Base-by-base conservation (phyloP, 148 eudicot genomes). In the Silene uniflora region DNA sequence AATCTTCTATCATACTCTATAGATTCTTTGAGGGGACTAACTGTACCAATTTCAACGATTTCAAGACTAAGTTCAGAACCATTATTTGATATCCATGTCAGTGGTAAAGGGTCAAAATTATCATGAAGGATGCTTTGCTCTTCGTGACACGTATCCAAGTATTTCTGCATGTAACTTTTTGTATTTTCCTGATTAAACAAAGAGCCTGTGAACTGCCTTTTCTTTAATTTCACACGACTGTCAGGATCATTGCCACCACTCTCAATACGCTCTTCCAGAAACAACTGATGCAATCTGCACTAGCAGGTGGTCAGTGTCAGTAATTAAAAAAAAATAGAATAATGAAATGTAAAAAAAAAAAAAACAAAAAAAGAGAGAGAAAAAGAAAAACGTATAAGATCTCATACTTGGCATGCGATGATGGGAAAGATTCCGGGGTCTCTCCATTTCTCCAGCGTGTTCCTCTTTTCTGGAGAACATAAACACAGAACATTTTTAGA, bases 331-430 rank as follows among this genome's bases (percentile, higher is more conserved):
- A 0, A 16, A 42, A 16, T 63, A 39, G 61, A 54, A 66, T 47
- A 10, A 49, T 59, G 19, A 35, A 77, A 49, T 62, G 71, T 19
- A 32, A 42, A 42, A 55, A 59, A 23, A 78, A 44, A 68, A 12
- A 25, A 47, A n/a, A n/a, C n/a, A n/a, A n/a, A n/a, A n/a, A n/a
- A n/a, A n/a, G n/a, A n/a, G n/a, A n/a, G n/a, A n/a, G n/a, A n/a
- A n/a, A n/a, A n/a, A n/a, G n/a, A n/a, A n/a, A n/a, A n/a, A 29
- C 32, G 4, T 29, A 29, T 29, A 29, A 70, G 60, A 72, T 35
- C 84, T 69, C 89, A 73, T 85, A 95, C 99, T 92, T 92, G 84
- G 93, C 88, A 90, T 89, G 90, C 73, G 99, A 86, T 77, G 93
- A 72, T 75, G 89, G 82, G 69, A 81, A 74, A 54, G 84, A 78